Percentiles rank a stretch among this genome's conserved stretches.
Evolutionary conservation across 2,329 filamentous ascomycete species (phyloP).

Genomic region (Mycosphaerelloides madeirae): DNA sequence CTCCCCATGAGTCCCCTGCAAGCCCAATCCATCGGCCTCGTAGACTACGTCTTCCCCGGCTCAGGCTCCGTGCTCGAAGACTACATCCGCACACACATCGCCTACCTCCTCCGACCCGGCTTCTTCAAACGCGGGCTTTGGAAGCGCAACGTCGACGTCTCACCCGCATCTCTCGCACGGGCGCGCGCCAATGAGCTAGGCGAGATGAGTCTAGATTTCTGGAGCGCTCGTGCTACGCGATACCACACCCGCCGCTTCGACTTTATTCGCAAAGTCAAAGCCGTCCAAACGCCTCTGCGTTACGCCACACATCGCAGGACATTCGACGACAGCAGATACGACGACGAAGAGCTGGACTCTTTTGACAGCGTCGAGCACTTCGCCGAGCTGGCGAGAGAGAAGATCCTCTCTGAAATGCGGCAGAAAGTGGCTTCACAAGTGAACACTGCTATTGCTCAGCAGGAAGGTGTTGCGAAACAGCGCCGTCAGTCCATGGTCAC

Average conservation of each 20-base stretch:
- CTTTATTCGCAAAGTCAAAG: conserved; percentile 41
- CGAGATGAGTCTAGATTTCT: conserved; percentile 43
- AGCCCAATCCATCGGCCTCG: conserved; percentile 36
- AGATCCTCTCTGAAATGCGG: conserved; percentile 14
- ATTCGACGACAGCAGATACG: conserved; percentile 15
- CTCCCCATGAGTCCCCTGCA: conserved; percentile 36
- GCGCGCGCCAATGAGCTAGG: conserved; percentile 37
- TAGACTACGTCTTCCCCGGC: conserved; percentile 39
- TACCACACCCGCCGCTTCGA: conserved; percentile 38
- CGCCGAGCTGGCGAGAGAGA: conserved; percentile 11
- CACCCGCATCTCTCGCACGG: conserved; percentile 29
- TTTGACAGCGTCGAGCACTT: conserved; percentile 34
- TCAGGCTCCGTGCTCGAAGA: conserved; percentile 33
- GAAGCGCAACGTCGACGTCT: conserved; percentile 36
- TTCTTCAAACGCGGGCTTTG: conserved; percentile 27
- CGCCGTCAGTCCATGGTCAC: conserved; percentile 2
- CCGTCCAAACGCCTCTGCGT: conserved; percentile 36
- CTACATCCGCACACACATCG: conserved; percentile 35
- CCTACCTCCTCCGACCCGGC: conserved; percentile 27
- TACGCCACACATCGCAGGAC: conserved; percentile 38
- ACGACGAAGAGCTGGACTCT: conserved; percentile 37
- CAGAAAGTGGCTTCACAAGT: conserved; percentile 14
- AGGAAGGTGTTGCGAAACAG: neutral
- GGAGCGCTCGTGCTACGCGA: conserved; percentile 34
- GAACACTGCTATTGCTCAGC: neutral